Evolutionary conservation across 192 early-diverging fungal species (phyloP), one percentile per base, ranked within the genome.

Genomic region (Backusella mclennaniae): DNA sequence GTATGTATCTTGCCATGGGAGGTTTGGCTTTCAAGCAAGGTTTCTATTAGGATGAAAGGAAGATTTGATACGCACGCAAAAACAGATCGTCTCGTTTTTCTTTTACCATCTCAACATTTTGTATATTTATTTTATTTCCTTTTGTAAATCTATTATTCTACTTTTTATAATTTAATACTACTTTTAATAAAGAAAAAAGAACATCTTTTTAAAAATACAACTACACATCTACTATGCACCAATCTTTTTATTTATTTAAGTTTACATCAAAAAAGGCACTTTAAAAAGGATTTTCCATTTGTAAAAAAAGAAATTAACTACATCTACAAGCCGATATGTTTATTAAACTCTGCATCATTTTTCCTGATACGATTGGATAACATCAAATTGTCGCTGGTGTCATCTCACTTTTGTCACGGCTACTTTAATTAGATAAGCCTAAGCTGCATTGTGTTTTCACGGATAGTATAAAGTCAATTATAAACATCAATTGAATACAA

Each of bases 21-120:
- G 73, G 73, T 74, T 59, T 74, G n/a, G 73, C 73, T 17, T 74
- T 74, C 63, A 14, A 29, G 33, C 73, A 74, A 35, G 73, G 73
- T 36, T 74, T 56, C 53, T 71, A 42, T 41, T 41, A 42, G 14
- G n/a, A 21, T 21, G 35, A 74, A 35, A n/a, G 6, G 17, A n/a
- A 49, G 19, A 19, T 49, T 19, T 17, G n/a, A 49, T 44, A 44
- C 17, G 15, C 42, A 44, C 15, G 15, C 15, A 44, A 44, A 44
- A 44, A 44, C 42, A 4, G 42, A 44, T 17, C 15, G 4, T 11
- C 15, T 15, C 4, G 33, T 33, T 4, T 0, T 26, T 26, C 0
- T 44, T 44, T 4, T 44, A 17, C 42, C 4, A 17, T 15, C 15
- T 3, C 42, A 17, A 44, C 12, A 44, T 17, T 5, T 17, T 44